A percentile compares a stretch with the other conserved stretches of the same genome.
phyloP scores from a whole-genome alignment of 2,329 filamentous ascomycete genomes.

The Zasmidium citrigriseum region DNA sequence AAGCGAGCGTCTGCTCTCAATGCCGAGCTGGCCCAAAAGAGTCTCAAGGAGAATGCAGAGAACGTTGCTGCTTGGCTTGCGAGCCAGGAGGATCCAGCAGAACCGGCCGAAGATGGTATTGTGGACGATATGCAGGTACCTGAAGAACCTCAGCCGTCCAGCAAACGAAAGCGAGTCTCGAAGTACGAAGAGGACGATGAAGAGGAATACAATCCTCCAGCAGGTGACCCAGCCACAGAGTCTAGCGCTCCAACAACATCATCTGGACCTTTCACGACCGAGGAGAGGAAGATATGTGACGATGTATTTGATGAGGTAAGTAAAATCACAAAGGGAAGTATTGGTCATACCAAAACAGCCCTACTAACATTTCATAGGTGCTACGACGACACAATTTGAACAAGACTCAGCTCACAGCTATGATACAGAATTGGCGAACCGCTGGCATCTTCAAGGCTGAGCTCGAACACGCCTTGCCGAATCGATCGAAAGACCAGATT shows the following conservation, averaged over 20 bases:
- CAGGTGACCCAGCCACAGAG: neutral
- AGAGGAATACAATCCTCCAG: slow-evolving; percentile 12
- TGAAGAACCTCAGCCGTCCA: no score
- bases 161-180: slow-evolving; percentile 19
- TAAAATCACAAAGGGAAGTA: slow-evolving; percentile 6
- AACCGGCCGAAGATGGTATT: neutral
- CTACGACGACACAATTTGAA: slow-evolving; percentile 10
- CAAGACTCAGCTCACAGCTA: slow-evolving; percentile 22
- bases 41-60: slow-evolving; percentile 1
- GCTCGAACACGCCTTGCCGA: slow-evolving; percentile 31
- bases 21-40: neutral
- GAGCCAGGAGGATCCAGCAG: slow-evolving; percentile 3
- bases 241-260: no score
- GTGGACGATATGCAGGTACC: neutral
- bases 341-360: neutral
- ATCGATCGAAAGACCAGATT: slow-evolving; percentile 37
- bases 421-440: slow-evolving; percentile 31
- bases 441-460: slow-evolving; percentile 34
- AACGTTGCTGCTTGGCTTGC: slow-evolving; percentile 12
- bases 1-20: neutral
- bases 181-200: slow-evolving; percentile 16
- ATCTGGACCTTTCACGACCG: slow-evolving; percentile 14
- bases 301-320: slow-evolving; percentile 24
- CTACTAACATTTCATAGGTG: neutral
- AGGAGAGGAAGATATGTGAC: slow-evolving; percentile 30